Conservation (phyloP, 2,329 filamentous ascomycete genomes). For the Ceratocystis huliohia region DNA sequence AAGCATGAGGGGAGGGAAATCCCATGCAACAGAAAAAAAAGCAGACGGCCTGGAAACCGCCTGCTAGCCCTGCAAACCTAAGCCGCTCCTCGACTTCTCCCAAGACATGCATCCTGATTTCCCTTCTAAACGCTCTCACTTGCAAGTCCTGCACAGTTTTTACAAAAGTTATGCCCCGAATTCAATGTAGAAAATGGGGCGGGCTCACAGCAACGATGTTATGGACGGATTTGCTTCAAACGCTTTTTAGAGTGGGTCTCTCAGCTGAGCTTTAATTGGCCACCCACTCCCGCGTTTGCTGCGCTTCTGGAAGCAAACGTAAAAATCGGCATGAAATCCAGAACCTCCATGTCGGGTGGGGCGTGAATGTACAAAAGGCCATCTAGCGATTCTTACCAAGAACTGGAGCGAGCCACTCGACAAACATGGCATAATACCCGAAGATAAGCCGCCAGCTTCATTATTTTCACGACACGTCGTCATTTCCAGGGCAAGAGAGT, state of each 20-base stretch:
- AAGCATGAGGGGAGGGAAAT: not conserved
- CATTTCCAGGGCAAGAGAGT: not conserved
- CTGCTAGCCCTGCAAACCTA: not conserved
- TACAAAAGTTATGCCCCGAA: not conserved
- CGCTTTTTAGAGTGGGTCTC: not conserved
- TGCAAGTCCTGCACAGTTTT: not conserved
- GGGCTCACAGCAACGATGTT: not conserved
- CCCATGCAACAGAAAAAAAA: not conserved
- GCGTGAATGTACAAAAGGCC: conserved; percentile 8
- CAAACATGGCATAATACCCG: conserved; percentile 11
- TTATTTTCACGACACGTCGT: not conserved
- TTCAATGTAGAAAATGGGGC: not conserved
- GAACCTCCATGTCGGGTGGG: conserved; percentile 13
- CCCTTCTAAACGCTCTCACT: not conserved
- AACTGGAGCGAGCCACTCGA: not conserved
- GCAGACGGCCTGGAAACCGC: not conserved
- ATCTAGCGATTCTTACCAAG: not conserved
- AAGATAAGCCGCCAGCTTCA: conserved; percentile 14
- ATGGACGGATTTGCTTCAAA: not conserved
- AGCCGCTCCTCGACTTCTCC: not conserved
- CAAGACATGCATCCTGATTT: not conserved
- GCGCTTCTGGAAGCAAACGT: conserved; percentile 18
- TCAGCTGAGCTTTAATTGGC: conserved; percentile 13
- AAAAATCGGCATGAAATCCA: conserved; percentile 15
- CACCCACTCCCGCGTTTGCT: conserved; percentile 15